Conservation (phyloP, 1,284 basidiomycete genomes). For the Rhodotorula sp. region DNA sequence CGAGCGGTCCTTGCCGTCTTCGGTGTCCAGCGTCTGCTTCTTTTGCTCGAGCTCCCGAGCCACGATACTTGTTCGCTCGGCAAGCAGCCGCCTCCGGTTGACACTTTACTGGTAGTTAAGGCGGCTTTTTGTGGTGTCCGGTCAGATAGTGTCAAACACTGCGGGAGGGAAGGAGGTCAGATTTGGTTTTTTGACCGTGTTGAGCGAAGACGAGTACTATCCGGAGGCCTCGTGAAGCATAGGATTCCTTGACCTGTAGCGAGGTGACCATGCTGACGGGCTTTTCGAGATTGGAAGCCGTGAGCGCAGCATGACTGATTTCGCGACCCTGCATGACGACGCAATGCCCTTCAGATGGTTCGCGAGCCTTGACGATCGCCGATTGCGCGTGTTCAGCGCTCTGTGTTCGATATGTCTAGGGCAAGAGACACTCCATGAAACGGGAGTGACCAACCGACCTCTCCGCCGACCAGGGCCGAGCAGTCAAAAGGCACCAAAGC, state of each 20-base stretch:
- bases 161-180: background rate
- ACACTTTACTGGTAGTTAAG: slow-evolving; percentile 37
- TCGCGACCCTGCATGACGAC: slow-evolving; percentile 45
- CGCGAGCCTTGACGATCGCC: slow-evolving; percentile 43
- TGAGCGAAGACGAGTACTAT: background rate
- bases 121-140: slow-evolving; percentile 32
- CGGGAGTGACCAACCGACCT: slow-evolving; percentile 10
- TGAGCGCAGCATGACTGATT: slow-evolving; percentile 44
- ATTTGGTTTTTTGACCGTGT: too few species aligned
- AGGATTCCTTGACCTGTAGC: slow-evolving; percentile 43
- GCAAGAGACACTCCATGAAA: background rate
- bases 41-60: slow-evolving; percentile 19
- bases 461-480: slow-evolving; percentile 44
- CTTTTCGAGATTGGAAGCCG: slow-evolving; percentile 39
- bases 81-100: slow-evolving; percentile 40
- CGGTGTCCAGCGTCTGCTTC: slow-evolving; percentile 13
- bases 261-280: slow-evolving; percentile 46
- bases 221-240: slow-evolving; percentile 38
- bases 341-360: slow-evolving; percentile 42
- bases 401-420: background rate
- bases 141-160: slow-evolving; percentile 42
- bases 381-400: slow-evolving; percentile 33
- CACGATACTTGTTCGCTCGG: slow-evolving; percentile 27
- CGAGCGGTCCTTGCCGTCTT: slow-evolving; percentile 5
- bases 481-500: slow-evolving; percentile 45